Evolutionary conservation across 163 green algal genomes (phyloP), one percentile per base, ranked within the genome.

Genomic region (Scenedesmus sp.): DNA sequence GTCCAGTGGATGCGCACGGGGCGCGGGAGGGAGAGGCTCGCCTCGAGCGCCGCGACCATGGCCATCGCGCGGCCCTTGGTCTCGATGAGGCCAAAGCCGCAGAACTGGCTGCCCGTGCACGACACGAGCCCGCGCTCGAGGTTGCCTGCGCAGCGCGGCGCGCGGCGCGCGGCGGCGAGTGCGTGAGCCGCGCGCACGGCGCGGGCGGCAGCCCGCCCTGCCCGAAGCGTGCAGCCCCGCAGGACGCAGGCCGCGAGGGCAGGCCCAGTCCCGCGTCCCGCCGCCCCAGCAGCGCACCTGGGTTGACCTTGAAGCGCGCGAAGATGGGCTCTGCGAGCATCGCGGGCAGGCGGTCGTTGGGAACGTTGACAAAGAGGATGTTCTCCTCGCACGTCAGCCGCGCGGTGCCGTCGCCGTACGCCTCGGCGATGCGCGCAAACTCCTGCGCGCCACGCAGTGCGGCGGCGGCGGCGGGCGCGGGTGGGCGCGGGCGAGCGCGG

Each of bases 81-180:
- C 86, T 99, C 96, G n/a, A 97, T 95, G 24, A 98, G 85, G 0
- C 87, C 96, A 62, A 98, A 92, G n/a, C 91, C 91, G 81, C 96
- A 99, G 89, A 99, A 99, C 87, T 99, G 94, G 57, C 85, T 91
- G 74, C 96, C 96, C 0, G 96, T 98, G 89, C 96, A 99, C 1
- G 91, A 94, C 24, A 99, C 95, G 64, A 98, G 78, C 33, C 89
- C 90, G 5, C 89, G 81, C 53, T 91, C 86, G n/a, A 99, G 74
- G 63, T 86, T 89, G 51, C 87, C 88, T 82, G 85, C 44, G n/a
- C 2, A 31, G 22, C 53, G 57, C n/a, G n/a, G n/a, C n/a, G n/a
- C n/a, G n/a, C n/a, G n/a, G n/a, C n/a, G n/a, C n/a, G n/a, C n/a
- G n/a, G n/a, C n/a, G n/a, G n/a, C n/a, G n/a, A n/a, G n/a, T n/a